Conservation (phyloP, 2,329 filamentous ascomycete genomes). For the Xylariales sp. region DNA sequence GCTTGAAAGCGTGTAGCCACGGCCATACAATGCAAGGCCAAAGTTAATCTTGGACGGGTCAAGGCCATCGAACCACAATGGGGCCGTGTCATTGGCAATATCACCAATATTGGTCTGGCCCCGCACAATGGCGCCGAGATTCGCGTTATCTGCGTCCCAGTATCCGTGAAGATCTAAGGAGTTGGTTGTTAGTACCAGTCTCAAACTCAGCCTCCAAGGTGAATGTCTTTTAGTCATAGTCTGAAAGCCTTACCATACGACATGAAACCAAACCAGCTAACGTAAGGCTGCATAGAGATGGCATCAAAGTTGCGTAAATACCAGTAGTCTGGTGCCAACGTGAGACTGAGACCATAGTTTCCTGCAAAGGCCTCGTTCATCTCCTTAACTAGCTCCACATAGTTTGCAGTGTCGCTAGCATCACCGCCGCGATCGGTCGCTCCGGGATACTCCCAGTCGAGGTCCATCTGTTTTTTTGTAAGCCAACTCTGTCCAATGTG, state of each 20-base stretch:
- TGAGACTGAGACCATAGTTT: conserved; percentile 34
- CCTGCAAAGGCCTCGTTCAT: conserved; percentile 28
- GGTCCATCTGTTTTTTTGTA: too few species aligned
- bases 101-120: conserved; percentile 38
- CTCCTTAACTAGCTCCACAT: conserved; percentile 27
- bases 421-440: conserved; percentile 28
- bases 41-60: conserved; percentile 37
- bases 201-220: too few species aligned
- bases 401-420: conserved; percentile 30
- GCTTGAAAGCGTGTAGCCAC: conserved; percentile 33
- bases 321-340: conserved; percentile 31
- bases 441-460: conserved; percentile 43
- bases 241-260: conserved; percentile 21
- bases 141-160: conserved; percentile 31
- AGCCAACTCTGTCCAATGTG: too few species aligned
- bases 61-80: conserved; percentile 36
- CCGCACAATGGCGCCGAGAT: conserved; percentile 24
- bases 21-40: conserved; percentile 42
- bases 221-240: too few species aligned
- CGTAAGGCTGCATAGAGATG: conserved; percentile 29
- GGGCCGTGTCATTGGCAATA: conserved; percentile 29
- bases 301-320: conserved; percentile 32
- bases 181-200: too few species aligned
- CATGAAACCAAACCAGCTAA: conserved; percentile 35
- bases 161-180: conserved; percentile 33